These are phyloP conservation scores for Cnidoscolus chayamansa DNA, from an alignment of 441 rosid species.

Conservation along the genomic window DNA sequence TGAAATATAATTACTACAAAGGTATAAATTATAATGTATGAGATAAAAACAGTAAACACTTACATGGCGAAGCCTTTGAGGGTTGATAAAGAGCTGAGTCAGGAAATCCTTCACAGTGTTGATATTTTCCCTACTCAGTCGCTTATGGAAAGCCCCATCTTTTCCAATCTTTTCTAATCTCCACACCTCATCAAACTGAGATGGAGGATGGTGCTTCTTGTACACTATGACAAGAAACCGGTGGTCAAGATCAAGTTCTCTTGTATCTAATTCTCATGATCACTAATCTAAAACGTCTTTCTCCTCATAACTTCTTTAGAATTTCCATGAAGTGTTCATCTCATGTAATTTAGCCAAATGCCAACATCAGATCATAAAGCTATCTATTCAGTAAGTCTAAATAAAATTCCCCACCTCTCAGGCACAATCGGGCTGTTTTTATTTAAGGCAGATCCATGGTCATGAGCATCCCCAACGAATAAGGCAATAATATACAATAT, in stretches of 20 bases:
- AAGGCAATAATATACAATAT: not conserved
- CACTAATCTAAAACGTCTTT: not conserved
- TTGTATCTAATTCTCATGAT: constrained; percentile 2
- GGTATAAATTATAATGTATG: not conserved
- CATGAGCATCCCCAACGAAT: not conserved
- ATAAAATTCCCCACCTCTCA: not conserved
- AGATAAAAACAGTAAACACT: constrained; percentile 25
- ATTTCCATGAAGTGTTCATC: not conserved
- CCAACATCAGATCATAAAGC: not conserved
- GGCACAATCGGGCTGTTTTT: not conserved
- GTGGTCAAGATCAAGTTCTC: not conserved
- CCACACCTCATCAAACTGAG: constrained; percentile 83
- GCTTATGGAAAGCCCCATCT: constrained; percentile 96
- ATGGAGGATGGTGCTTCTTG: constrained; percentile 92
- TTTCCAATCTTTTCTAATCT: constrained; percentile 97
- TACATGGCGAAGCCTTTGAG: constrained; percentile 79
- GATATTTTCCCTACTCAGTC: constrained; percentile 61
- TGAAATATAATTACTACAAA: not conserved
- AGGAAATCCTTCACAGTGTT: constrained; percentile 80
- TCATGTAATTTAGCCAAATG: constrained; percentile 5
- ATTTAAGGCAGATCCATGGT: not conserved
- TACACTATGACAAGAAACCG: constrained; percentile 58
- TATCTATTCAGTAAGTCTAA: not conserved
- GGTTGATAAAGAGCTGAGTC: constrained; percentile 53
- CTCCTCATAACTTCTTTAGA: constrained; percentile 1